Percentiles rank a stretch among this genome's conserved stretches.
phyloP scores from a whole-genome alignment of 176 grass and related monocot genomes.

The Tillandsia fasciculata region DNA sequence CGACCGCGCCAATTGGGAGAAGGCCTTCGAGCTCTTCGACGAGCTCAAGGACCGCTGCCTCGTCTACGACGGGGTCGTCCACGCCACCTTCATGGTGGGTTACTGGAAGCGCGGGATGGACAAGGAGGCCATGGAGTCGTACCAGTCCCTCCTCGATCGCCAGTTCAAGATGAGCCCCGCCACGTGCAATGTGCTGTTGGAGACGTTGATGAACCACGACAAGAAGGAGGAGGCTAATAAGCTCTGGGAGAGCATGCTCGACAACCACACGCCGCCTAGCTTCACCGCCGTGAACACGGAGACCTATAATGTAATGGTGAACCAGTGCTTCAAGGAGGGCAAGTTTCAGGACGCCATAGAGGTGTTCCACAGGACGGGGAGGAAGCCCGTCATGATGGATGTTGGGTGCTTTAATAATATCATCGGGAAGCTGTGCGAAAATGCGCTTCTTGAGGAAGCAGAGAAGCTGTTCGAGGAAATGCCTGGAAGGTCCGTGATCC shows the following conservation, averaged over 20 bases:
- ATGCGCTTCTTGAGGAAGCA: constrained; percentile 36
- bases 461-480: constrained; percentile 49
- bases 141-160: constrained; percentile 42
- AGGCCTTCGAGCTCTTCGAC: constrained; percentile 44
- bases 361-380: constrained; percentile 34
- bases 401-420: constrained; percentile 64
- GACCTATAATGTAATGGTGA: constrained; percentile 56
- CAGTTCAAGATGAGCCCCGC: constrained; percentile 47
- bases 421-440: constrained; percentile 50
- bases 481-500: constrained; percentile 40
- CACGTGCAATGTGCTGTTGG: constrained; percentile 38
- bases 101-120: constrained; percentile 47
- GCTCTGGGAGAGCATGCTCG: constrained; percentile 42
- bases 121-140: constrained; percentile 47
- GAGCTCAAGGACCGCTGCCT: constrained; percentile 48
- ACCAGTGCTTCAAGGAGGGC: constrained; percentile 51
- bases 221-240: constrained; percentile 36
- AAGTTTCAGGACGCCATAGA: constrained; percentile 45
- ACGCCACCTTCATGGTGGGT: constrained; percentile 49
- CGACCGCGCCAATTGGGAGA: constrained; percentile 29
- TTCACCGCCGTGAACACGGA: constrained; percentile 40
- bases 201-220: constrained; percentile 38
- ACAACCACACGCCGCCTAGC: constrained; percentile 47
- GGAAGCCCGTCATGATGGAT: constrained; percentile 41
- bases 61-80: constrained; percentile 45